Evolutionary conservation across 768 basidiomycete species (phyloP), one percentile per base, ranked within the genome.

Genomic region (Rhodotorula babjevae): DNA sequence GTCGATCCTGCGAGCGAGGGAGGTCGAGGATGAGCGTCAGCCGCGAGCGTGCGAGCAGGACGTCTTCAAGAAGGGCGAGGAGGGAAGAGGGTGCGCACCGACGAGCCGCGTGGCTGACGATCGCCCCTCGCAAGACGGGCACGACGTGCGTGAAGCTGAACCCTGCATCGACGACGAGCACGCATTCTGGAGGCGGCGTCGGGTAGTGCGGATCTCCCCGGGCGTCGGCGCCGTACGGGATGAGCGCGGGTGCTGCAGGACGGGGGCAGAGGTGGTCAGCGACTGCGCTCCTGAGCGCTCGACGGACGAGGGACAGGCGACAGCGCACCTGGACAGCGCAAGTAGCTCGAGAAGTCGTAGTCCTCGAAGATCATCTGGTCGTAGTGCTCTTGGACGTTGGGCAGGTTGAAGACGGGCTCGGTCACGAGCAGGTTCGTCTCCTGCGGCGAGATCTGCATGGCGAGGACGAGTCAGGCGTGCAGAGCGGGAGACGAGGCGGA

Each of bases 281-380:
- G 16, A 36, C 36, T 4, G 36, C 36, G 36, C 36, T 36, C 36
- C 4, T 9, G 7, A 76, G 8, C 15, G 50, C 50, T 9, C 27
- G 23, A 5, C 3, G n/a, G 23, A 53, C 25, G 55, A 50, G 53
- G 4, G 21, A 27, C 25, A 57, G 31, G 33, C 9, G 56, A 33
- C 3, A 36, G 84, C 90, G 79, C 82, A 95, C 94, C 89, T 65
- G 92, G 87, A 78, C 87, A 88, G 42, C 93, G 86, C 78, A 86
- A 84, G 80, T 91, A 93, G 60, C 90, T 87, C 60, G 85, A 84
- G 79, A 95, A 96, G 77, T 94, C 93, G 82, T 93, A 98, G 82
- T 97, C 93, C 80, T 97, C 94, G 78, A 96, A 97, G 5, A 95
- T 84, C 79, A 98, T 90, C 81, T 97, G 92, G 80, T 98, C 94